Evolutionary conservation across 169 alveolate species (phyloP), one percentile per base, ranked within the genome.

Genomic region (Miamiensis avidus): DNA sequence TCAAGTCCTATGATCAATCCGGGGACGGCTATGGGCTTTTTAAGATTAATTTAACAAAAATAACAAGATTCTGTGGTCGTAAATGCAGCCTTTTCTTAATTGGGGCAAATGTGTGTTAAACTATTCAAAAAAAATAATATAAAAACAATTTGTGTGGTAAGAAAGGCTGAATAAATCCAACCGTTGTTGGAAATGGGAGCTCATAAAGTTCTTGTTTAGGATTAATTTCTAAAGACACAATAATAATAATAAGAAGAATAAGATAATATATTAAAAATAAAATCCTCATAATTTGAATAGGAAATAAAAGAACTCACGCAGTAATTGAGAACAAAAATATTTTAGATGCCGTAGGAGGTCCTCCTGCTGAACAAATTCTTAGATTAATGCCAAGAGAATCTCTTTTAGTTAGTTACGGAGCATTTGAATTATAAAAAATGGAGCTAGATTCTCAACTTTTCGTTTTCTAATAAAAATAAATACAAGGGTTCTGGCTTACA

Each of bases 1-100:
- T 31, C 74, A 1, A 77, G 82, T 34, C 78, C 84, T 0, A 31
- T 77, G 30, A 69, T 84, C 28, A 84, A 84, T 65, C 89, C 89
- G 32, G 76, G 76, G 29, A 84, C 89, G 15, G 89, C 29, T 0
- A 11, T 11, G 4, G 69, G 69, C 4, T 49, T 49, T 49, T 49
- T 49, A 49, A 4, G 20, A 49, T 11, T 4, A 20, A 11, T 49
- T 4, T 11, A 49, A 20, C 69, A 49, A 20, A 11, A 11, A 49
- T 11, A 49, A 11, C 20, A 4, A 11, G 69, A 49, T 11, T 49
- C 69, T 49, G 69, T 49, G 4, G 4, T 49, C 4, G 4, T 49
- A 49, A 49, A 49, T 49, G 4, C 69, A 11, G 69, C 69, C 4
- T 11, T 11, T 49, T 49, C 69, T 49, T 4, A 4, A 49, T 49